These are phyloP conservation scores for Asparagopsis taxiformis DNA, from an alignment of 31 red algal genomes.

Conservation along the genomic window DNA sequence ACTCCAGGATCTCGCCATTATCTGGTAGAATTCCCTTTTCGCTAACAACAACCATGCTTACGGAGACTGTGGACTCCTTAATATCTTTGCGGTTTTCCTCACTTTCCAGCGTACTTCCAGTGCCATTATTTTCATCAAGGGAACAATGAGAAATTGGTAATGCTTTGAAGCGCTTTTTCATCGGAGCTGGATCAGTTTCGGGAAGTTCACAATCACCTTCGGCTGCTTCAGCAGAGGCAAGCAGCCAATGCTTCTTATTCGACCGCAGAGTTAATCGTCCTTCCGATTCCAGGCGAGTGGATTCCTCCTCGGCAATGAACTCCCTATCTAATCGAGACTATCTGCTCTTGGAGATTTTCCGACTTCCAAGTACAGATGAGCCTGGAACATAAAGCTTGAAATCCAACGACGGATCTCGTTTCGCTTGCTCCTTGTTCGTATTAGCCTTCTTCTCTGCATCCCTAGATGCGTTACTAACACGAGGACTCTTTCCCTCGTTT, in stretches of 20 bases:
- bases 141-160: not conserved
- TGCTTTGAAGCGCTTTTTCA: constrained; percentile 2
- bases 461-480: constrained; percentile 8
- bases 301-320: not conserved
- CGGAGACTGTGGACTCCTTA: constrained; percentile 13
- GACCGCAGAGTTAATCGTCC: not conserved
- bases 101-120: not conserved
- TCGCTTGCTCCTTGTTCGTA: constrained; percentile 3
- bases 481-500: constrained; percentile 26
- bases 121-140: constrained; percentile 4
- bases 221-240: not conserved
- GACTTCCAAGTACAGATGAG: constrained; percentile 43
- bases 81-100: not conserved
- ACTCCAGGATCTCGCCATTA: constrained; percentile 54
- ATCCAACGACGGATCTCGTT: constrained; percentile 18
- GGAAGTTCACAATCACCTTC: not conserved
- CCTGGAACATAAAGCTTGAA: constrained; percentile 40
- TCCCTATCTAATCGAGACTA: constrained; percentile 12
- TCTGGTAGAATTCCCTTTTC: constrained; percentile 45
- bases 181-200: not conserved
- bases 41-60: constrained; percentile 69
- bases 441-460: constrained; percentile 9
- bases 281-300: not conserved
- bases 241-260: constrained; percentile 31
- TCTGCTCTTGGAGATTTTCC: constrained; percentile 9